Base-by-base conservation (phyloP, 2,329 filamentous ascomycete genomes). In the Fusarium vanettenii region DNA sequence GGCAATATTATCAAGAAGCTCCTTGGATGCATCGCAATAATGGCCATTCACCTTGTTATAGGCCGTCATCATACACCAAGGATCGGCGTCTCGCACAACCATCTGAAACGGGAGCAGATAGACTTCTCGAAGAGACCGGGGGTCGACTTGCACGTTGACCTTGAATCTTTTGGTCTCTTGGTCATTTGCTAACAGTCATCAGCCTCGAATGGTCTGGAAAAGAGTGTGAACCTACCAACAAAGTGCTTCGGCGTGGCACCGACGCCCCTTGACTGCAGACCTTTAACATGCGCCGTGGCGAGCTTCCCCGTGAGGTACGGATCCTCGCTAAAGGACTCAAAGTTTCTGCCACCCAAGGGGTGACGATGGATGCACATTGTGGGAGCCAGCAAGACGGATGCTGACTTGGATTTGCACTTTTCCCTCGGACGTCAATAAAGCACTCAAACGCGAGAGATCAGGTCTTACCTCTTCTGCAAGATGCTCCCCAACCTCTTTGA, bases 61-160 rank as follows among this genome's bases (percentile, higher is more conserved):
- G 10, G 88, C 85, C 9, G 87, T 89, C 89, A 91, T 91, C n/a
- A 89, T 79, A 66, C 87, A 87, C 74, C 86, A 86, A 10, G 88
- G 86, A 31, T 88, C 86, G 20, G 87, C 87, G 33, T 90, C 87
- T 16, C 87, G 83, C 72, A 91, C 83, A 0, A 89, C 89, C 67
- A 92, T 86, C 79, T 92, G 88, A 73, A 92, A 92, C 0, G 90
- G 90, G 79, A 89, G 84, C 18, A 92, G 83, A 74, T 92, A 92
- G 31, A 92, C 88, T 78, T 92, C 91, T 20, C 90, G 85, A 64
- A 92, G 79, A 1, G 90, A 87, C 60, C 90, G 84, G 69, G 90
- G 84, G 5, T 84, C 81, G 41, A 89, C 82, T 31, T 85, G 78
- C 37, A 84, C 84, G 78, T 88, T 82, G 45, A 86, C 83, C 0